phyloP scores from a whole-genome alignment of 495 filamentous ascomycete genomes.

The Chaetomium tenue region DNA sequence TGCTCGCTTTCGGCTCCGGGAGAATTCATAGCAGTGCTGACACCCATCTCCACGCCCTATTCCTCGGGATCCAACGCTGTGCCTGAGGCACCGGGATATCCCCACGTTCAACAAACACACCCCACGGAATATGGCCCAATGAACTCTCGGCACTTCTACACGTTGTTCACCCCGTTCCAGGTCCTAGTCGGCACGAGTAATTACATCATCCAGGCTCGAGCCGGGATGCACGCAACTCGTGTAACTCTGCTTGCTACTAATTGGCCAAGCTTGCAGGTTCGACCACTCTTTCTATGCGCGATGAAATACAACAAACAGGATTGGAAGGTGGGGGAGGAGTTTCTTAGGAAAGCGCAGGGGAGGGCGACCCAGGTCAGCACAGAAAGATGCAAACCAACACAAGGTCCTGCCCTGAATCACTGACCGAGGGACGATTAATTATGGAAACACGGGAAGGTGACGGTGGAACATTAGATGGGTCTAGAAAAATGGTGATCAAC shows the following conservation, averaged over 20 bases:
- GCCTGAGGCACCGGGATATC: too few species aligned
- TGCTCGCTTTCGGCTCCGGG: too few species aligned
- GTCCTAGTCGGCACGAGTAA: background rate
- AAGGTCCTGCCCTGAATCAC: background rate
- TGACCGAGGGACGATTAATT: background rate
- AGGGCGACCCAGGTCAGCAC: too few species aligned
- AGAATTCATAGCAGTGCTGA: background rate
- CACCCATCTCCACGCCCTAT: background rate
- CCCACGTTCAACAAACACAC: background rate
- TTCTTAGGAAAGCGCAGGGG: too few species aligned
- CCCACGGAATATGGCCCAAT: slow-evolving; percentile 4
- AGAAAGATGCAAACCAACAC: background rate
- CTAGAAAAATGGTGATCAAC: background rate
- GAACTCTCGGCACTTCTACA: background rate
- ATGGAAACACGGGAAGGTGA: background rate
- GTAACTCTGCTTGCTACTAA: background rate
- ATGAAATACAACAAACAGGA: background rate
- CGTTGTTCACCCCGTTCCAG: background rate
- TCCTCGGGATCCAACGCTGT: too few species aligned
- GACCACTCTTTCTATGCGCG: background rate
- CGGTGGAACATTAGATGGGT: background rate
- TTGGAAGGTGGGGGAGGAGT: background rate
- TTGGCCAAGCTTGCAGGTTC: background rate
- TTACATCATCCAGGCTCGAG: background rate
- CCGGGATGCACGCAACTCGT: background rate